Evolutionary conservation across 2,329 filamentous ascomycete species (phyloP).

Genomic region (Byssoonygena ceratinophila): DNA sequence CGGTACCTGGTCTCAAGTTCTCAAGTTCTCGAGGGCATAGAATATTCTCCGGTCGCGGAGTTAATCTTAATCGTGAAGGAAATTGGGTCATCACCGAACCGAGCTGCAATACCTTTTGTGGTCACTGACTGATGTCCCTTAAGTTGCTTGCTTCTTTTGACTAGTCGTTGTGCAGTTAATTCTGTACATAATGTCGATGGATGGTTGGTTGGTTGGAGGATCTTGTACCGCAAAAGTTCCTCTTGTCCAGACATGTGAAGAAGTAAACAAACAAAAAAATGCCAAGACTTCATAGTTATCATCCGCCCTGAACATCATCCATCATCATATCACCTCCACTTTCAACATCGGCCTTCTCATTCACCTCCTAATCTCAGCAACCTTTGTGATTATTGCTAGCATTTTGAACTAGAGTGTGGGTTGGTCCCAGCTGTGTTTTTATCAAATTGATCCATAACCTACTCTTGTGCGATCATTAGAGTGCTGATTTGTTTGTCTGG

Average conservation of each 20-base stretch:
- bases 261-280: neutral
- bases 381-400: no score
- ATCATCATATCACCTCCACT: no score
- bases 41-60: neutral
- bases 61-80: neutral
- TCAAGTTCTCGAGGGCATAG: neutral
- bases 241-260: neutral
- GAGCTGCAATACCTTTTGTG: no score
- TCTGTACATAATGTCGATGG: neutral
- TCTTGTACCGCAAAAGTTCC: neutral
- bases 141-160: no score
- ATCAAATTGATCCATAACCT: no score
- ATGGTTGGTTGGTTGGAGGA: neutral
- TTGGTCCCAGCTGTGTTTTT: neutral
- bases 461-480: neutral
- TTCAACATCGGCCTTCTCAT: no score
- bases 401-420: neutral
- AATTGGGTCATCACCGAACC: neutral
- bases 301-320: neutral
- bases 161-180: neutral
- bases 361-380: no score
- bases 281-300: neutral
- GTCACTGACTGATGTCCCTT: no score
- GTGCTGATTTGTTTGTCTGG: constrained; percentile 1
- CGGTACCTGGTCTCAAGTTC: neutral